These are phyloP conservation scores for Skeletonema costatum DNA, from an alignment of 108 stramenopile genomes.

Conservation along the genomic window DNA sequence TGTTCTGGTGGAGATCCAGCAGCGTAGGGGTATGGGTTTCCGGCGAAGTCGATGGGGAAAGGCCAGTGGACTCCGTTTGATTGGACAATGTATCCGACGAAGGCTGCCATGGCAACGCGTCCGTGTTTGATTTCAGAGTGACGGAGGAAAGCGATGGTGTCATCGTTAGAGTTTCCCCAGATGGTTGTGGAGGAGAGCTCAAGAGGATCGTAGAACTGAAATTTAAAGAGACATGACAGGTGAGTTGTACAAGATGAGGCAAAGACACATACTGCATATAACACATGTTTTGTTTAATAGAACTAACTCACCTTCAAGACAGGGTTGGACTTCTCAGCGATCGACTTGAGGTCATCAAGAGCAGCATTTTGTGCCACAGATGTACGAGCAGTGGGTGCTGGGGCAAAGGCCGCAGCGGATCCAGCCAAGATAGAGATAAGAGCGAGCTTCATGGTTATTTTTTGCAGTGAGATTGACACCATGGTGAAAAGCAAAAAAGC, in stretches of 20 bases:
- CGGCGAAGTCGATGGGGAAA: constrained; percentile 47
- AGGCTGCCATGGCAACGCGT: constrained; percentile 75
- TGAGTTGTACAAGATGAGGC: background rate
- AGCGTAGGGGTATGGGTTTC: constrained; percentile 55
- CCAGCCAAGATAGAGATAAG: constrained; percentile 60
- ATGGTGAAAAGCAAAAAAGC: background rate
- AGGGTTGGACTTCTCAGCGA: constrained; percentile 77
- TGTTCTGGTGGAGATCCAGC: constrained; percentile 70
- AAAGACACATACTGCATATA: background rate
- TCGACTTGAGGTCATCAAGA: constrained; percentile 63
- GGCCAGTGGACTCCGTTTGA: constrained; percentile 76
- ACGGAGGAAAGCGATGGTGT: constrained; percentile 70
- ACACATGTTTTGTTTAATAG: background rate
- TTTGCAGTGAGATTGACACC: background rate
- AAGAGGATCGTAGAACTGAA: constrained; percentile 76
- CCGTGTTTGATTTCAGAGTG: constrained; percentile 88
- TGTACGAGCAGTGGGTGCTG: constrained; percentile 47
- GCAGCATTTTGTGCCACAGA: constrained; percentile 39
- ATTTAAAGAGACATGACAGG: background rate
- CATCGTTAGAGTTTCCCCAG: constrained; percentile 70
- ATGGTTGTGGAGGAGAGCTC: constrained; percentile 70
- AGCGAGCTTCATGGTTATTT: constrained; percentile 63
- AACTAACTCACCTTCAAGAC: constrained; percentile 59
- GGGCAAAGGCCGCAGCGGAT: constrained; percentile 83
- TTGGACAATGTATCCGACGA: constrained; percentile 79